Evolutionary conservation across 352 stramenopile species (phyloP).

Genomic region (Phytophthora aleatoria): DNA sequence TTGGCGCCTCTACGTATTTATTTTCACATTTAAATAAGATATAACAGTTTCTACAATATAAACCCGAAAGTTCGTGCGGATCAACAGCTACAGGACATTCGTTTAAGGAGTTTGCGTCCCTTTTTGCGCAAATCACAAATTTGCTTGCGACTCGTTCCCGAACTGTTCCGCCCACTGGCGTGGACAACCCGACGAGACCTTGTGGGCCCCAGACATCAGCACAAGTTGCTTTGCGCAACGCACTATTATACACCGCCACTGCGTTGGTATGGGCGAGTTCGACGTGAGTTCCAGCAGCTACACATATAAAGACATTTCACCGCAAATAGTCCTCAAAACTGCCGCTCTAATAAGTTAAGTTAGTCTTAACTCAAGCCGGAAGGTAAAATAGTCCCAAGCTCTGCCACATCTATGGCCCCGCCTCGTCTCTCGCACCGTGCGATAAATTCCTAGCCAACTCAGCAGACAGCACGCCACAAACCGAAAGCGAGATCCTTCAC

Average conservation of each 20-base stretch:
- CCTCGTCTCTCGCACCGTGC: neutral
- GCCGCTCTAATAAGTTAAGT: neutral
- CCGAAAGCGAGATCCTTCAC: slow-evolving; percentile 29
- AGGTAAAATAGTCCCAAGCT: neutral
- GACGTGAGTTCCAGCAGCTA: neutral
- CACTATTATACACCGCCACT: neutral
- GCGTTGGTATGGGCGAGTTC: neutral
- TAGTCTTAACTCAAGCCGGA: neutral
- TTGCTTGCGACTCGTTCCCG: slow-evolving; percentile 21
- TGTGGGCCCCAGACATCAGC: neutral
- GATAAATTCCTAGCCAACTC: slow-evolving; percentile 12
- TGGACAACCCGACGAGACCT: slow-evolving; percentile 7
- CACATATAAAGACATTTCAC: neutral
- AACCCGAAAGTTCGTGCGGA: no score
- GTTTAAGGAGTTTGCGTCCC: neutral
- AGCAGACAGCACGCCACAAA: slow-evolving; percentile 12
- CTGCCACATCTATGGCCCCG: slow-evolving; percentile 5
- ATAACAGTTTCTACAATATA: neutral
- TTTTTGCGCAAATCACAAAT: slow-evolving; percentile 34
- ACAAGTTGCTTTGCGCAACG: neutral
- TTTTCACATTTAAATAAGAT: neutral
- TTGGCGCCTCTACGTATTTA: neutral
- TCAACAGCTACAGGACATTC: neutral
- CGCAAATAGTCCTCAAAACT: slow-evolving; percentile 5
- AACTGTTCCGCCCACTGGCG: slow-evolving; percentile 22